Evolutionary conservation across 371 early-diverging fungal species (phyloP), one percentile per base, ranked within the genome.

Genomic region (Mortierella sp.): DNA sequence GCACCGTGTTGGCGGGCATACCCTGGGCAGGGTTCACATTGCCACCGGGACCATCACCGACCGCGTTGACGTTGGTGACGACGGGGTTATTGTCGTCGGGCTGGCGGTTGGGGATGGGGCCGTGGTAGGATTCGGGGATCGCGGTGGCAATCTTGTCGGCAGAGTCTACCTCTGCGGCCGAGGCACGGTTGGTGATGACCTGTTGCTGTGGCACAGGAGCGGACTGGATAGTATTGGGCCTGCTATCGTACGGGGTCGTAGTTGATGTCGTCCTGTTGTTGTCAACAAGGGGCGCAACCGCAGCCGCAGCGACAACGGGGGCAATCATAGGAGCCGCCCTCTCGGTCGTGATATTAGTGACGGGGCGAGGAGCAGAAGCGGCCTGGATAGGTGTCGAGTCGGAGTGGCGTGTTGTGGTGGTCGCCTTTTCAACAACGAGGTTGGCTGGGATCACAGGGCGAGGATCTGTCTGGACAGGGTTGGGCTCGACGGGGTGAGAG

Each of bases 91-190:
- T 59, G 61, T 69, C 78, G 19, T 69, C 75, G 0, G 80, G 77
- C 8, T 72, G 13, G 11, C 75, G 67, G 16, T 71, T 24, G 9
- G 85, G 85, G 19, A 80, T 37, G 1, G 75, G 81, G 2, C 81
- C 81, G 1, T 50, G 16, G 43, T 77, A 78, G 28, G 59, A 8
- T n/a, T 50, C 72, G 0, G 80, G 85, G 40, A 77, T 72, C 19
- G 57, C 75, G n/a, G 74, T 53, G 16, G 61, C 69, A 55, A 69
- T 79, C 31, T 54, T 70, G 53, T 59, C 53, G 11, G 64, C 69
- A 31, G 19, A 5, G 10, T 24, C 24, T 10, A 74, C 59, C 26
- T 75, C 75, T 21, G 40, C 21, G 6, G 61, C 55, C 0, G 71
- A 3, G 1, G 48, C 14, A 4, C 8, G 50, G 28, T 53, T 13